These are phyloP conservation scores for Lecanicillium sp. DNA, from an alignment of 2,329 filamentous ascomycete genomes.

Conservation along the genomic window DNA sequence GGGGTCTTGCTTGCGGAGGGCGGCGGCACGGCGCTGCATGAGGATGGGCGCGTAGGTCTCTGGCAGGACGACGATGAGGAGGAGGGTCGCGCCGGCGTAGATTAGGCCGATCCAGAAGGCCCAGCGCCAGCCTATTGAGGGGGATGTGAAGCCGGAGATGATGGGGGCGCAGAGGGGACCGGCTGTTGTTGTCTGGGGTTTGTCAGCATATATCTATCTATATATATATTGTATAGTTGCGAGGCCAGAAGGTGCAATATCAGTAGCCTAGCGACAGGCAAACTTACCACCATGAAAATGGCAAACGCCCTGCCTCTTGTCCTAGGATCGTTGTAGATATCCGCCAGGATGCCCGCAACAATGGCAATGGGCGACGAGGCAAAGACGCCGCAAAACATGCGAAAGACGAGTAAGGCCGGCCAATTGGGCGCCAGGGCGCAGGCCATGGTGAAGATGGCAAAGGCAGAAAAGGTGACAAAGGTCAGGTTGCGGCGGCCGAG, in stretches of 20 bases:
- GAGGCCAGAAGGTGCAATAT: no score
- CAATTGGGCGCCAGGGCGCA: conserved; percentile 48
- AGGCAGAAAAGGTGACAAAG: conserved; percentile 37
- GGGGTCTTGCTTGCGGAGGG: conserved; percentile 48
- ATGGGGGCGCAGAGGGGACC: conserved; percentile 62
- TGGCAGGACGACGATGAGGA: conserved; percentile 54
- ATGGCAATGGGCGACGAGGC: conserved; percentile 55
- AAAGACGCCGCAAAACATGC: conserved; percentile 44
- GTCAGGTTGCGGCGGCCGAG: conserved; percentile 46
- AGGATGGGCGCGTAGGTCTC: conserved; percentile 57
- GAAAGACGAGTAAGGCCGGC: conserved; percentile 45
- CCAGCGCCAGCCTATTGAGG: conserved; percentile 60
- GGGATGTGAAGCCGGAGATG: conserved; percentile 53
- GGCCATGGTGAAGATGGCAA: conserved; percentile 45
- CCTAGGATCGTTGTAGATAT: conserved; percentile 48
- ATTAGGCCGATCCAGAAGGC: conserved; percentile 64
- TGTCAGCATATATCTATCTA: neutral
- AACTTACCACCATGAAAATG: conserved; percentile 52
- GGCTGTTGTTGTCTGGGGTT: conserved; percentile 47
- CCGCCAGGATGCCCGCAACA: conserved; percentile 56
- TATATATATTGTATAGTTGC: no score
- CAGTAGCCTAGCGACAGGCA: no score
- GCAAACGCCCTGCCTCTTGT: conserved; percentile 53
- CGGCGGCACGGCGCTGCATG: conserved; percentile 46
- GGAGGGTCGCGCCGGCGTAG: conserved; percentile 53